Evolutionary conservation across 768 basidiomycete species (phyloP).

Genomic region (Epithele typhae): DNA sequence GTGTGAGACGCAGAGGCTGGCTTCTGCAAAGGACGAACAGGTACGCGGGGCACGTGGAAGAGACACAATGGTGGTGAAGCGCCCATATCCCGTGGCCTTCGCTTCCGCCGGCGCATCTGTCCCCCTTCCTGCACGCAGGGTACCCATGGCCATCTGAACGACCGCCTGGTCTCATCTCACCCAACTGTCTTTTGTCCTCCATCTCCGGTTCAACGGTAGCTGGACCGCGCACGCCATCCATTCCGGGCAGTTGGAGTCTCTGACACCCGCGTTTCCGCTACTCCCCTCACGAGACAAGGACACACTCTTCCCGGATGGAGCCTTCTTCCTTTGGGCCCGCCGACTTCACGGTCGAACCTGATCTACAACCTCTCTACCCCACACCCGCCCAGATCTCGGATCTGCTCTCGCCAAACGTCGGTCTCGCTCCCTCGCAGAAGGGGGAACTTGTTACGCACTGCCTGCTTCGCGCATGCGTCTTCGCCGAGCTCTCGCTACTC

Average conservation of each 20-base stretch:
- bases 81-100: too few species aligned
- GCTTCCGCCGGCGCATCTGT: too few species aligned
- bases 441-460: conserved; percentile 69
- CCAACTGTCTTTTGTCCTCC: too few species aligned
- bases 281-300: conserved; percentile 5
- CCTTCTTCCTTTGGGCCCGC: conserved; percentile 30
- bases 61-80: too few species aligned
- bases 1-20: not conserved
- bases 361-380: conserved; percentile 77
- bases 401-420: conserved; percentile 63
- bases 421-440: conserved; percentile 65
- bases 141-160: too few species aligned
- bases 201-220: too few species aligned
- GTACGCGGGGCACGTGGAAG: too few species aligned
- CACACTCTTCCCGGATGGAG: conserved; percentile 24
- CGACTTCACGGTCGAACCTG: conserved; percentile 71
- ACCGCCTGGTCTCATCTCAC: too few species aligned
- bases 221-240: too few species aligned
- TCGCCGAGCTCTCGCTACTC: conserved; percentile 69
- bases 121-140: too few species aligned
- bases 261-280: not conserved
- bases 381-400: conserved; percentile 56
- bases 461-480: conserved; percentile 69
- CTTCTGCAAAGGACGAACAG: too few species aligned
- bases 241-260: not conserved